Percentiles rank a stretch among this genome's conserved stretches.
These are phyloP conservation scores for Trichoderma guizhouense DNA, from an alignment of 2,329 filamentous ascomycete species.

Conservation along the genomic window DNA sequence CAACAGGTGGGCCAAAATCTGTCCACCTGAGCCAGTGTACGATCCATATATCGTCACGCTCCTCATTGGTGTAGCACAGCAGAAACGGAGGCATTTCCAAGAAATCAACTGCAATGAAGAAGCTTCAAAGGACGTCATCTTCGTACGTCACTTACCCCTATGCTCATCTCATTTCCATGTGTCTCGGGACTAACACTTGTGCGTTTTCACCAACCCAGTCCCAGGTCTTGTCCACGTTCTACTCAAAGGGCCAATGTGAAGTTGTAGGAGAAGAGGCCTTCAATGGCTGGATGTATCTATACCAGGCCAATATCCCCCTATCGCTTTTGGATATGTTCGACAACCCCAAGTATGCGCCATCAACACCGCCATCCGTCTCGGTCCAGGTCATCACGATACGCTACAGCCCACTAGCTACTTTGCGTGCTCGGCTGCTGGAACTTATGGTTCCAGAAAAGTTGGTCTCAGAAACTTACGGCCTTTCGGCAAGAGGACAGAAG, in stretches of 20 bases:
- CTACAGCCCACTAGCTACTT: background rate
- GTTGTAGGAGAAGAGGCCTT: background rate
- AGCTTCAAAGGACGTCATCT: background rate
- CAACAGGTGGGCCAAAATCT: background rate
- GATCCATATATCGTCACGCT: conserved; percentile 5
- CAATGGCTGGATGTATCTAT: conserved; percentile 9
- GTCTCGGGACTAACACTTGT: background rate
- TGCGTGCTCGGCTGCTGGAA: conserved; percentile 1
- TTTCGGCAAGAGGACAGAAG: background rate
- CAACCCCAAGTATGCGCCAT: background rate
- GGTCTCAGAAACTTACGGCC: background rate
- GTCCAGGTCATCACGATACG: background rate
- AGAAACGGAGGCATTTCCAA: background rate
- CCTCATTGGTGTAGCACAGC: conserved; percentile 1
- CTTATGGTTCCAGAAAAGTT: conserved; percentile 16
- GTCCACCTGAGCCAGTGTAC: background rate
- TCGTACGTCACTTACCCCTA: background rate
- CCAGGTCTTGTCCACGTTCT: background rate
- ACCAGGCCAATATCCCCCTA: conserved; percentile 7
- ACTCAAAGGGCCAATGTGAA: background rate
- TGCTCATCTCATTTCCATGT: background rate
- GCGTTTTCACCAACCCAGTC: background rate
- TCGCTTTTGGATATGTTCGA: conserved; percentile 16
- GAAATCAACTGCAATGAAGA: background rate
- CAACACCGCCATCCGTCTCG: background rate